Percentiles rank a stretch among this genome's conserved stretches.
phyloP scores from a whole-genome alignment of 139 green algal genomes.

The Edaphochlamys debaryana region DNA sequence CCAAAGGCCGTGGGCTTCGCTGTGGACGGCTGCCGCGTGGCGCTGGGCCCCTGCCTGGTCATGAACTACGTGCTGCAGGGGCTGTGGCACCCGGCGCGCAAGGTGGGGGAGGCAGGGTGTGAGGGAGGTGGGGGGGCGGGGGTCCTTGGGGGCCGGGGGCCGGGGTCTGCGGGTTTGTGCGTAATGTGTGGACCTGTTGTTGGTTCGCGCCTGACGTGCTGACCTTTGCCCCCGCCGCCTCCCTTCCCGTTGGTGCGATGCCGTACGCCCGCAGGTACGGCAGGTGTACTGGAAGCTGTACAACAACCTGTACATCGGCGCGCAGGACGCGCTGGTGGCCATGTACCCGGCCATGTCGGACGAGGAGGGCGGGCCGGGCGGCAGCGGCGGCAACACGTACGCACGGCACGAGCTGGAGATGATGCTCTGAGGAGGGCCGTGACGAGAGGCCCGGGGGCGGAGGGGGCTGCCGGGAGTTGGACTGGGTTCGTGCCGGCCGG shows the following conservation, averaged over 20 bases:
- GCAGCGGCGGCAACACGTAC: constrained; percentile 81
- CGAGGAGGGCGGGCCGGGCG: constrained; percentile 46
- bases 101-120: constrained; percentile 39
- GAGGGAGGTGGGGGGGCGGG: not conserved
- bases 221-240: not conserved
- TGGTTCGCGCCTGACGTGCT: too few relatives aligned
- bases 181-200: too few relatives aligned
- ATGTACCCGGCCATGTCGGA: constrained; percentile 85
- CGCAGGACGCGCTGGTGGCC: constrained; percentile 89
- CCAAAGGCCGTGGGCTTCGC: constrained; percentile 88
- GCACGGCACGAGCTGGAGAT: constrained; percentile 93
- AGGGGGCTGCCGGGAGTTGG: too few relatives aligned
- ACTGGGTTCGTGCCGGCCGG: too few relatives aligned
- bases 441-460: too few relatives aligned
- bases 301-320: constrained; percentile 98
- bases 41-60: constrained; percentile 87
- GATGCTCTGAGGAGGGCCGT: constrained; percentile 84
- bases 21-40: constrained; percentile 91
- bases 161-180: not conserved
- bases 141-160: not conserved
- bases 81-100: constrained; percentile 95
- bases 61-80: constrained; percentile 93
- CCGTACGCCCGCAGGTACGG: constrained; percentile 83
- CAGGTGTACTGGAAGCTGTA: constrained; percentile 98
- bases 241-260: not conserved